Percentiles rank a stretch among this genome's conserved stretches.
Evolutionary conservation across 2,329 filamentous ascomycete species (phyloP).

Genomic region (Lecanicillium sp.): DNA sequence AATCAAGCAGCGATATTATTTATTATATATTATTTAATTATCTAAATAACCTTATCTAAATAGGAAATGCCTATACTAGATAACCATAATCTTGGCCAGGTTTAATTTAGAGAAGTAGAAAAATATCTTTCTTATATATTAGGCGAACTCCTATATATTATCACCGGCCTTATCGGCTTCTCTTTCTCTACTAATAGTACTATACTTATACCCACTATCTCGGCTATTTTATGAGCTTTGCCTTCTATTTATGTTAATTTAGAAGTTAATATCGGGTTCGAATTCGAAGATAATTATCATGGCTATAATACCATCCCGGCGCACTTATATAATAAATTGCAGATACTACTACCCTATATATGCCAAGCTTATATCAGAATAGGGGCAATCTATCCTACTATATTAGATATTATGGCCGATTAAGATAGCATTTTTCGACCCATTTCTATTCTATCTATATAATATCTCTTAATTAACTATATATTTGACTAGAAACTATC

Average conservation of each 20-base stretch:
- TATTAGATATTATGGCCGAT: neutral
- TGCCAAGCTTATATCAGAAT: neutral
- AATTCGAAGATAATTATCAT: neutral
- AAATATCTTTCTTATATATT: neutral
- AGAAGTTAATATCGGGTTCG: neutral
- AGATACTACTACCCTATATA: neutral
- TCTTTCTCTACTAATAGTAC: neutral
- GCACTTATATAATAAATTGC: neutral
- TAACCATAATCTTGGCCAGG: neutral
- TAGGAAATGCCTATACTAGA: neutral
- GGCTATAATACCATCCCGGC: neutral
- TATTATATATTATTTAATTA: neutral
- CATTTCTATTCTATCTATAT: neutral
- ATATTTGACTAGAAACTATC: neutral
- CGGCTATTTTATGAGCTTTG: neutral
- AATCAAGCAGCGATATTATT: neutral
- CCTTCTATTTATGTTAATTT: neutral
- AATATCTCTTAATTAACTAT: neutral
- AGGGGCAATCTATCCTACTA: neutral
- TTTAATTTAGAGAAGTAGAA: neutral
- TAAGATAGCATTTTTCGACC: neutral
- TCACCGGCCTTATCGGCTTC: neutral
- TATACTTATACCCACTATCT: neutral
- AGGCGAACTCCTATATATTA: neutral
- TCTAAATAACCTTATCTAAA: neutral